A percentile compares a stretch with the other conserved stretches of the same genome.
phyloP scores from a whole-genome alignment of 2,329 filamentous ascomycete species.

The Neonectria sp. region DNA sequence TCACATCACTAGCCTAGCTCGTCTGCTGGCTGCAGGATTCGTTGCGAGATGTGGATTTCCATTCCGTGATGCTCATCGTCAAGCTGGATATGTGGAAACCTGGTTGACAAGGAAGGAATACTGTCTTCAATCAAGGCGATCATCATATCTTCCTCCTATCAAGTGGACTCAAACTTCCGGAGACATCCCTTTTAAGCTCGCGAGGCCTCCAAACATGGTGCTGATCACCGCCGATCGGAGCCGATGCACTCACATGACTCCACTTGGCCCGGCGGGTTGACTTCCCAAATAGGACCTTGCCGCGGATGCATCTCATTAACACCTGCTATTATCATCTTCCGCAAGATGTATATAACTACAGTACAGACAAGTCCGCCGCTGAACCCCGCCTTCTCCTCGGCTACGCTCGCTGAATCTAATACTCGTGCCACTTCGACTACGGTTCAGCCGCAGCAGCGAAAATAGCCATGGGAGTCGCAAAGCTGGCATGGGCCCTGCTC shows the following conservation, averaged over 20 bases:
- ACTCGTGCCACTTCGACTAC: too few species aligned
- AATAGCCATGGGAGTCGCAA: not conserved
- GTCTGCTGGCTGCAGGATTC: too few species aligned
- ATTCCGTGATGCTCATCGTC: too few species aligned
- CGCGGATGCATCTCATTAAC: not conserved
- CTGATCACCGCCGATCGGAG: not conserved
- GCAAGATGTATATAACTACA: not conserved
- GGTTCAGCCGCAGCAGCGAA: not conserved
- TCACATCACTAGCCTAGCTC: too few species aligned
- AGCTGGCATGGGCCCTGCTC: not conserved
- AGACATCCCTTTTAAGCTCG: not conserved
- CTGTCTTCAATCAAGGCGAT: not conserved
- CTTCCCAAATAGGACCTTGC: not conserved
- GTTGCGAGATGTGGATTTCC: too few species aligned
- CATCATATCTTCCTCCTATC: not conserved
- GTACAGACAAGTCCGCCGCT: not conserved
- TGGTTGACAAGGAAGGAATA: too few species aligned
- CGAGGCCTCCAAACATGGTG: not conserved
- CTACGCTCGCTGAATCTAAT: too few species aligned
- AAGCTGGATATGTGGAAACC: too few species aligned
- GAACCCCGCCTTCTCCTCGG: not conserved
- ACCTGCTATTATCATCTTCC: not conserved
- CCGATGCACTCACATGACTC: not conserved
- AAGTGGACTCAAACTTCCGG: not conserved
- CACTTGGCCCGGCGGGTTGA: not conserved